These are phyloP conservation scores for Diaporthe vaccinii DNA, from an alignment of 2,329 filamentous ascomycete species.

Conservation along the genomic window DNA sequence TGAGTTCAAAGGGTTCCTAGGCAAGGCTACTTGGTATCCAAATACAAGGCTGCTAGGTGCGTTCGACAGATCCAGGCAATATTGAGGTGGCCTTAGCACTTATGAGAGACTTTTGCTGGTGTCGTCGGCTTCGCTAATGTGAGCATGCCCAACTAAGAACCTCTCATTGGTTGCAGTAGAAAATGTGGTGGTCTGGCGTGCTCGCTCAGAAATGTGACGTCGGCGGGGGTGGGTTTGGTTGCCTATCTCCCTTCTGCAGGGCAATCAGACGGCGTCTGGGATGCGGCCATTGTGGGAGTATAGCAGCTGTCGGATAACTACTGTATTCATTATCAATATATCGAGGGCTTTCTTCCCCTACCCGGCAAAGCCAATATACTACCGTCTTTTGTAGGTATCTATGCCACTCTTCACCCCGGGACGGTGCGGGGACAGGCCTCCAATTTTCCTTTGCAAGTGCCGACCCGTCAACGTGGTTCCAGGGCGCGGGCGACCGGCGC, in stretches of 20 bases:
- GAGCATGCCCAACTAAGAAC: slow-evolving; percentile 32
- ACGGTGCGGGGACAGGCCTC: slow-evolving; percentile 15
- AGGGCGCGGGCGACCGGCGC: slow-evolving; percentile 11
- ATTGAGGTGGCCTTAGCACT: slow-evolving; percentile 2
- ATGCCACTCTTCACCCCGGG: neutral
- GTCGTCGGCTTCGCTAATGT: slow-evolving; percentile 32
- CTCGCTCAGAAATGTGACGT: slow-evolving; percentile 40
- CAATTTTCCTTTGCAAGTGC: slow-evolving; percentile 25
- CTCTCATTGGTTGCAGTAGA: slow-evolving; percentile 37
- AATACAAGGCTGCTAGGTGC: neutral
- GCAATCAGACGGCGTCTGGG: neutral
- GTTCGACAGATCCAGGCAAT: neutral
- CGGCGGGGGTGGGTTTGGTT: slow-evolving; percentile 31
- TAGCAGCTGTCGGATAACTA: neutral
- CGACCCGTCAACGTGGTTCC: slow-evolving; percentile 30
- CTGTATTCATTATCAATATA: neutral
- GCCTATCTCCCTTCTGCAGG: slow-evolving; percentile 5
- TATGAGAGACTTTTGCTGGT: slow-evolving; percentile 1
- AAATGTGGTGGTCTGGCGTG: slow-evolving; percentile 40
- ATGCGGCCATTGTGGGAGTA: no score
- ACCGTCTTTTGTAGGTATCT: neutral
- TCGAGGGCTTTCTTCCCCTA: neutral
- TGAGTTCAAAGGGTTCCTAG: neutral
- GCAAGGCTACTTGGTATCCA: neutral
- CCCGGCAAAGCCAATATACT: neutral